These are phyloP conservation scores for Lenwebbia sp. DNA, from an alignment of 345 rosid genomes.

Conservation along the genomic window DNA sequence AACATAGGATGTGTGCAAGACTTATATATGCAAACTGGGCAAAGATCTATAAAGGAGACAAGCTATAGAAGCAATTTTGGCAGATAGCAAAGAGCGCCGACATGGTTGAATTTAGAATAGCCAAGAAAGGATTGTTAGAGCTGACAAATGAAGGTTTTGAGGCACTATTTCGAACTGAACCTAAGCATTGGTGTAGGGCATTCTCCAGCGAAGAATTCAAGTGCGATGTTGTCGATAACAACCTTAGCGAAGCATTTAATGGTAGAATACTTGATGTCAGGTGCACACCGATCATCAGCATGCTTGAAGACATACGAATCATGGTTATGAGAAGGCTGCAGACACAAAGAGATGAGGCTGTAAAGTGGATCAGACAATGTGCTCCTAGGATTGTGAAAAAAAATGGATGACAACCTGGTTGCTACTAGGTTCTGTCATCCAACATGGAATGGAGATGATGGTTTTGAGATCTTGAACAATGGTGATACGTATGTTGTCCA, in stretches of 20 bases:
- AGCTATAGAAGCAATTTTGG: background rate
- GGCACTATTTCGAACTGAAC: background rate
- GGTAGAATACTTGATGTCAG: background rate
- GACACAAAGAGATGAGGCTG: background rate
- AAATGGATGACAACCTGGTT: background rate
- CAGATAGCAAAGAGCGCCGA: background rate
- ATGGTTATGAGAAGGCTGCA: background rate
- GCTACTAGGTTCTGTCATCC: too few relatives aligned
- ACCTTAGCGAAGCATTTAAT: background rate
- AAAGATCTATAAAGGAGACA: background rate
- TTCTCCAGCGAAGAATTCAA: background rate
- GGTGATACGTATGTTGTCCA: too few relatives aligned
- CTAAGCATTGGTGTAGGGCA: background rate
- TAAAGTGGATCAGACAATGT: background rate
- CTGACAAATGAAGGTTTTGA: background rate
- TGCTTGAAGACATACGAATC: background rate
- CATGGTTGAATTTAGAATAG: background rate
- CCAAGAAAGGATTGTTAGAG: background rate
- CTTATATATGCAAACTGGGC: background rate
- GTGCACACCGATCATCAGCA: background rate
- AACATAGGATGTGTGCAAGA: background rate
- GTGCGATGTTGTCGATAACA: background rate
- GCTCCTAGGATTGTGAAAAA: background rate
- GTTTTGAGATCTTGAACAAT: too few relatives aligned
- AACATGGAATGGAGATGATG: too few relatives aligned